phyloP scores from a whole-genome alignment of 192 early-diverging fungal genomes.

The Jimgerdemannia lactiflua region DNA sequence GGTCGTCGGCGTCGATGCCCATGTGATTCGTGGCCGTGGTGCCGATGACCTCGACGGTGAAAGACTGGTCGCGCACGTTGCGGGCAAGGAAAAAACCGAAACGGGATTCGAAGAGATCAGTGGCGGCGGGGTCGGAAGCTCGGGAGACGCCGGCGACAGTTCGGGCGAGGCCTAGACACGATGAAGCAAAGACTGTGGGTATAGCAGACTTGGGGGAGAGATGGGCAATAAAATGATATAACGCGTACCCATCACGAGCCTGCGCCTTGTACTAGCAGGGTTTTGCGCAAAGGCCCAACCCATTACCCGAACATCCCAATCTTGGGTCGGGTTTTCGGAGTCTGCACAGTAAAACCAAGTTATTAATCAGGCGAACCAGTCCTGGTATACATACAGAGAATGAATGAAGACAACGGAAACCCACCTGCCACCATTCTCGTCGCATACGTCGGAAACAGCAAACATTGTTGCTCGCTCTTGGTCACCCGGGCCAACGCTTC shows the following conservation, averaged over 20 bases:
- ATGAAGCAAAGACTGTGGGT: neutral
- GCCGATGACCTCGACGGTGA: conserved; percentile 48
- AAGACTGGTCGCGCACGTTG: conserved; percentile 40
- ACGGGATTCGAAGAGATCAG: conserved; percentile 18
- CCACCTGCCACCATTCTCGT: conserved; percentile 7
- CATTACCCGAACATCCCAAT: conserved; percentile 24
- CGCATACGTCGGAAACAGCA: conserved; percentile 50
- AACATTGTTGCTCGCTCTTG: conserved; percentile 34
- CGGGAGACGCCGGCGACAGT: conserved; percentile 17
- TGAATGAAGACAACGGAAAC: neutral
- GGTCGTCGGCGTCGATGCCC: conserved; percentile 29
- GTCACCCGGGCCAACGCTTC: neutral
- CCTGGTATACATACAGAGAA: too few relatives aligned
- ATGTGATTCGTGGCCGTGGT: conserved; percentile 30
- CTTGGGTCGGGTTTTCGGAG: neutral
- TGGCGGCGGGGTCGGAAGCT: conserved; percentile 10
- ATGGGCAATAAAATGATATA: neutral
- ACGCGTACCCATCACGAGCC: conserved; percentile 24
- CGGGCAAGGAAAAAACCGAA: conserved; percentile 44
- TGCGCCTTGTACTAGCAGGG: conserved; percentile 16
- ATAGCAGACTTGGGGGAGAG: neutral
- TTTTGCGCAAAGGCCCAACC: conserved; percentile 35
- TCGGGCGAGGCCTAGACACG: conserved; percentile 26
- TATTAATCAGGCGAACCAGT: too few relatives aligned
- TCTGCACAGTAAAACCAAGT: too few relatives aligned